Conservation (phyloP, 805 yeast genomes). For the Lipomyces starkeyi region DNA sequence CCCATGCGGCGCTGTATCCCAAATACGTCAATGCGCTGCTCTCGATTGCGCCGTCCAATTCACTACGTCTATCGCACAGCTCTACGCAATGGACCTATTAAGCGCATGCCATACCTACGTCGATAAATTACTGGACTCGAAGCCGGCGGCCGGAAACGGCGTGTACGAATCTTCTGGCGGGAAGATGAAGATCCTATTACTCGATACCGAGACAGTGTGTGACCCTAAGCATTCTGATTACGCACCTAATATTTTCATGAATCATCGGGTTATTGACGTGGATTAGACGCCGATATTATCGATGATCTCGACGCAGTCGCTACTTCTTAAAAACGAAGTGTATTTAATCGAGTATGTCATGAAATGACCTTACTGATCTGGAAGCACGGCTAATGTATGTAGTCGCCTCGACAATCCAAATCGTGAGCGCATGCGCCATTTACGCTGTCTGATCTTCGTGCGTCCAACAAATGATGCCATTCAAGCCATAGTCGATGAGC, state of each 20-base stretch:
- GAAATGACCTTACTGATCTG: not conserved
- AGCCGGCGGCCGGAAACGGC: slow-evolving; percentile 32
- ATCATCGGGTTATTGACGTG: not conserved
- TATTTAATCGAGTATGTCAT: slow-evolving; percentile 67
- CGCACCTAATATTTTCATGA: not conserved
- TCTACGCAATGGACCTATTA: slow-evolving; percentile 47
- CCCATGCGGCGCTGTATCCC: not conserved
- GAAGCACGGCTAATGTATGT: not conserved
- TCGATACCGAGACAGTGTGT: slow-evolving; percentile 70
- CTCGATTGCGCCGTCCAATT: not conserved
- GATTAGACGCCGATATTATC: slow-evolving; percentile 72
- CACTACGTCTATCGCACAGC: not conserved
- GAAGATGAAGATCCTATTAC: slow-evolving; percentile 70
- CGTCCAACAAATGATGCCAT: slow-evolving; percentile 74
- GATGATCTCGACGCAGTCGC: slow-evolving; percentile 88
- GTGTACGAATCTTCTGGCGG: slow-evolving; percentile 42
- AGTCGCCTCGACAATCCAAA: slow-evolving; percentile 60
- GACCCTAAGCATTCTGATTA: not conserved
- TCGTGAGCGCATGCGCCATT: slow-evolving; percentile 75
- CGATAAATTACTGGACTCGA: slow-evolving; percentile 46
- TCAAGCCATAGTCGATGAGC: slow-evolving; percentile 64
- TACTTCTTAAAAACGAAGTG: slow-evolving; percentile 79
- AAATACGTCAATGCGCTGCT: not conserved
- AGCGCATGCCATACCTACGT: slow-evolving; percentile 49
- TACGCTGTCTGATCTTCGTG: slow-evolving; percentile 79